These are phyloP conservation scores for Chaetomium strumarium DNA, from an alignment of 2,329 filamentous ascomycete genomes.

Conservation along the genomic window DNA sequence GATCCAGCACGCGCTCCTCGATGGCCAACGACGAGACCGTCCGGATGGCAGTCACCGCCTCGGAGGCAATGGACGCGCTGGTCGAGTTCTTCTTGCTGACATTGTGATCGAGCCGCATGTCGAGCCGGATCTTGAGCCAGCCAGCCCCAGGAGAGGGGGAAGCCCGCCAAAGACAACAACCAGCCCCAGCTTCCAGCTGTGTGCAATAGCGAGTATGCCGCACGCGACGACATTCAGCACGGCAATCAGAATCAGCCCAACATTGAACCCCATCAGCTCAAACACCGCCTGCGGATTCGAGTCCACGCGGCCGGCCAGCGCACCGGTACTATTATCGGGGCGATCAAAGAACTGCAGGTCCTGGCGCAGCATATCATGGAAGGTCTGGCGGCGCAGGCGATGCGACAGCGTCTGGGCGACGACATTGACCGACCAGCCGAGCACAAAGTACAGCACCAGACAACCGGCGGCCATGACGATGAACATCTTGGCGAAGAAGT, in stretches of 20 bases:
- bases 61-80: constrained; percentile 40
- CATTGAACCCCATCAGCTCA: constrained; percentile 40
- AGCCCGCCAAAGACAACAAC: constrained; percentile 41
- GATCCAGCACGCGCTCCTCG: constrained; percentile 26
- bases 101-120: constrained; percentile 34
- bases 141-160: constrained; percentile 34
- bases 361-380: constrained; percentile 33
- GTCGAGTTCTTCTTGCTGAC: constrained; percentile 32
- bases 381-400: constrained; percentile 19
- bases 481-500: constrained; percentile 53
- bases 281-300: constrained; percentile 35
- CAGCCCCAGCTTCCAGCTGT: constrained; percentile 44
- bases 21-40: constrained; percentile 23
- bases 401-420: constrained; percentile 24
- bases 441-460: constrained; percentile 39
- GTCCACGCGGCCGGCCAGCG: constrained; percentile 33
- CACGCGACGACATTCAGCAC: constrained; percentile 34
- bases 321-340: constrained; percentile 35
- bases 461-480: constrained; percentile 38
- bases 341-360: constrained; percentile 40
- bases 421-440: constrained; percentile 34
- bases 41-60: constrained; percentile 27
- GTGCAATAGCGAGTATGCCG: constrained; percentile 38
- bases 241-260: constrained; percentile 35
- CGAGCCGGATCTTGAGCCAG: constrained; percentile 36